These are phyloP conservation scores for Penicillium sp. DNA, from an alignment of 2,329 filamentous ascomycete species.

Conservation along the genomic window DNA sequence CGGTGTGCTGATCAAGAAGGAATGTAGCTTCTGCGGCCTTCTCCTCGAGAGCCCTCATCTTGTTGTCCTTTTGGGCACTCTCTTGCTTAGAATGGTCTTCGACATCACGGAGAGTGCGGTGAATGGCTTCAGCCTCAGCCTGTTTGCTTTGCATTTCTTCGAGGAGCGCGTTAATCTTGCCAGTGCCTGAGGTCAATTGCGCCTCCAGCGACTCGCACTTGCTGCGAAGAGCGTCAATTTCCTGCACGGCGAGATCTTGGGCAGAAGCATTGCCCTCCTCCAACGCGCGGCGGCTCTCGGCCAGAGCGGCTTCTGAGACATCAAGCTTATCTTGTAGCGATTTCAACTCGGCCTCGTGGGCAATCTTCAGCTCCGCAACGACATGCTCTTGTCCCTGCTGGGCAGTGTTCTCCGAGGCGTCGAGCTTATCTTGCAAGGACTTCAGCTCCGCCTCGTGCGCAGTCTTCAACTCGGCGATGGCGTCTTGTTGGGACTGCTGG, in stretches of 20 bases:
- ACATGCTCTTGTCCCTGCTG: constrained; percentile 33
- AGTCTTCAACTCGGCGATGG: constrained; percentile 31
- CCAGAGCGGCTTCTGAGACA: constrained; percentile 35
- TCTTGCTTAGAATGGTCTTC: constrained; percentile 42
- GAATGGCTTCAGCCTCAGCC: constrained; percentile 38
- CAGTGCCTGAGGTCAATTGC: constrained; percentile 31
- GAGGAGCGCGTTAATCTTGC: constrained; percentile 37
- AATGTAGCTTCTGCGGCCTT: constrained; percentile 35
- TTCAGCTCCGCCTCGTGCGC: constrained; percentile 35
- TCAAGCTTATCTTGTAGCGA: constrained; percentile 37
- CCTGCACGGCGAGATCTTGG: constrained; percentile 35
- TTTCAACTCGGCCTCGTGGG: constrained; percentile 35
- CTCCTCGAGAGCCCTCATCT: constrained; percentile 36
- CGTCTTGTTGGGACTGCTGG: constrained; percentile 30
- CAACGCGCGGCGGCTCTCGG: constrained; percentile 34
- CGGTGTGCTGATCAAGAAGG: constrained; percentile 37
- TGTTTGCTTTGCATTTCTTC: constrained; percentile 38
- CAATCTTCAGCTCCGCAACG: constrained; percentile 31
- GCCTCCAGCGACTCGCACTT: constrained; percentile 37
- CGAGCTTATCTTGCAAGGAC: constrained; percentile 35
- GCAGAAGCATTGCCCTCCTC: constrained; percentile 37
- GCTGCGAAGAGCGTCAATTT: constrained; percentile 38
- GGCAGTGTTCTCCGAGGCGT: constrained; percentile 27
- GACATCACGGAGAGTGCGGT: constrained; percentile 38
- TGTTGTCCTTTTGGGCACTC: constrained; percentile 36